A percentile compares a stretch with the other conserved stretches of the same genome.
phyloP scores from a whole-genome alignment of 2,329 filamentous ascomycete species.

The Cercospora canescens region DNA sequence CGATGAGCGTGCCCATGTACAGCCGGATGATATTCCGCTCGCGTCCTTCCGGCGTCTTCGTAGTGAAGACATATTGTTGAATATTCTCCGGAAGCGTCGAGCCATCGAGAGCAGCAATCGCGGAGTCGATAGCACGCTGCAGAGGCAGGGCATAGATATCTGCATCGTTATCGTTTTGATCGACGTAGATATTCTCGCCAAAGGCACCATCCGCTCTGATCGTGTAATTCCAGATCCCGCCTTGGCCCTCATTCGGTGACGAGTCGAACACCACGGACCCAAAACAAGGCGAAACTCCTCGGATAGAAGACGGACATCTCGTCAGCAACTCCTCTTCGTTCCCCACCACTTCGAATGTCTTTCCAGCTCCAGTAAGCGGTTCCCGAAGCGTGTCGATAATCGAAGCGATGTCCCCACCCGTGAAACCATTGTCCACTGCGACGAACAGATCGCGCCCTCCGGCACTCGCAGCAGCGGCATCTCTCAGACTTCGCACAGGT shows the following conservation, averaged over 20 bases:
- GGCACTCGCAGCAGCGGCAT: slow-evolving; percentile 61
- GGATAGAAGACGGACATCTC: slow-evolving; percentile 58
- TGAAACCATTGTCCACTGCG: slow-evolving; percentile 73
- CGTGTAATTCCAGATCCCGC: slow-evolving; percentile 80
- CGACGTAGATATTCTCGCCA: slow-evolving; percentile 63
- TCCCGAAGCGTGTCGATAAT: slow-evolving; percentile 65
- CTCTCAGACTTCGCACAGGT: slow-evolving; percentile 63
- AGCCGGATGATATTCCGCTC: slow-evolving; percentile 63
- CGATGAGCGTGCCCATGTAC: slow-evolving; percentile 73
- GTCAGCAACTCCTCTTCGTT: slow-evolving; percentile 60
- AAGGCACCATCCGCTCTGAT: slow-evolving; percentile 74
- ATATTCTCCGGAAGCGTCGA: slow-evolving; percentile 40
- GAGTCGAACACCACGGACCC: slow-evolving; percentile 73
- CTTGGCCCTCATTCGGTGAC: slow-evolving; percentile 69
- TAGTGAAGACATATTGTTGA: slow-evolving; percentile 76
- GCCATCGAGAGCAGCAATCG: slow-evolving; percentile 62
- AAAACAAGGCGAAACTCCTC: slow-evolving; percentile 70
- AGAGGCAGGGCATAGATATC: slow-evolving; percentile 78
- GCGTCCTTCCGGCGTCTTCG: slow-evolving; percentile 66
- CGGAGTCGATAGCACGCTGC: slow-evolving; percentile 73
- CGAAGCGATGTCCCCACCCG: slow-evolving; percentile 68
- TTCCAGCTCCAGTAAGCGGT: slow-evolving; percentile 58
- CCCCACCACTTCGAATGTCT: slow-evolving; percentile 56
- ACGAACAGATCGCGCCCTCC: slow-evolving; percentile 67
- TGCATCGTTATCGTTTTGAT: slow-evolving; percentile 67